Evolutionary conservation across 1,139 yeast species (phyloP), one percentile per base, ranked within the genome.

Genomic region (Blastobotrys capitulatus): DNA sequence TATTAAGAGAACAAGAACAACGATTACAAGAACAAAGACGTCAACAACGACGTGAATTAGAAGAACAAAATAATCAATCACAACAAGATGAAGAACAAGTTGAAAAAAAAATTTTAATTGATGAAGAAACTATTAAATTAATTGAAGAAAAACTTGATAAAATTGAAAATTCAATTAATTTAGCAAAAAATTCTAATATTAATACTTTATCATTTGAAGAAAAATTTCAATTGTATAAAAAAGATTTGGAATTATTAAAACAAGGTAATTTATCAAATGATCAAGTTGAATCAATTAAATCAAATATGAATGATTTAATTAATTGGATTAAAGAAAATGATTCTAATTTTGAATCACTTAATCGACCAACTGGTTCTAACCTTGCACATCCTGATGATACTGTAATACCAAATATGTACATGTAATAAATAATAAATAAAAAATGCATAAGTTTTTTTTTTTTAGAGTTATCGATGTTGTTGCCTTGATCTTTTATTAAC

Each of bases 401-500:
- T 12, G 41, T 29, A 6, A 26, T 45, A 26, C 49, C 52, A 10
- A 27, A 34, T 7, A 16, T 42, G 44, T 45, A 46, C 38, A 37
- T 35, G 39, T 45, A 45, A 26, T 13, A 18, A 6, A 6, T 36
- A 18, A 36, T 36, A 36, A 20, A 18, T 36, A 36, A 36, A 12
- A 12, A 29, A 29, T 29, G n/a, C 12, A 29, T 29, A 29, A 29
- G 4, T 3, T 29, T 6, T 6, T 12, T 6, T 6, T 29, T 29
- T 6, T 29, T 3, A 12, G 12, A 3, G 12, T 6, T 29, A 9
- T 6, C 9, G 32, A 13, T 29, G n/a, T 13, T 29, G 32, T 29
- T 29, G 32, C 9, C 32, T 10, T 12, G 5, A 10, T 9, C 12
- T 29, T 29, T 29, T 29, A 60, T 83, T 83, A 1, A 95, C 95